Base-by-base conservation (phyloP, 495 filamentous ascomycete species). In the Neurospora tetraspora region DNA sequence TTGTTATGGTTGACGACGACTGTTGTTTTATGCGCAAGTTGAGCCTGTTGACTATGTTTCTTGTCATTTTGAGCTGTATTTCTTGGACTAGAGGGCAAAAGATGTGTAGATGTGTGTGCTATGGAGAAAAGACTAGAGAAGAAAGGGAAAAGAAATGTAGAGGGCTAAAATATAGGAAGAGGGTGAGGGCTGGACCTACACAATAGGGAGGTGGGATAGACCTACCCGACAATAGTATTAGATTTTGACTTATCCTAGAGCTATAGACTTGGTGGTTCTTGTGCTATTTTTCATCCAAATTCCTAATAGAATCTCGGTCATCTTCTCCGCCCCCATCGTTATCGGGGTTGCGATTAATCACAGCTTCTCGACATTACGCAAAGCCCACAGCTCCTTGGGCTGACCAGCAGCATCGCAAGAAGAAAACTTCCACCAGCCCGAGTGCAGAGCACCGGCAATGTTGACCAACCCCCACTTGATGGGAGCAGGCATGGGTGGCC, bases 381-480 rank as follows among this genome's bases (percentile, higher is more conserved):
- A 5, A 65, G 53, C 53, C 53, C 53, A 65, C 73, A 85, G 65
- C 78, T 83, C 79, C 72, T 80, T 78, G 40, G 83, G 83, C 77
- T 79, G 68, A 20, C 83, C 83, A 14, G 75, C 78, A 34, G 81
- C 74, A 38, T 80, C 76, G 42, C 86, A 88, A 16, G 84, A 86
- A 18, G 82, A 81, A 79, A 88, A 88, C 81, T 81, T 84, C 86
- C 86, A 88, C 84, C 84, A 84, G 2, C 83, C 77, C 9, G 77
- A 77, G 73, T 86, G 81, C 72, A 76, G 82, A 34, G 53, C 78
- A 4, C 83, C 84, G 3, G 77, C 83, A 14, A 87, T 72, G 72
- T 86, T 88, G 69, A 84, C 78, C 20, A 86, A 70, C 0, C 81
- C 82, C 84, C 84, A 86, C 36, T 78, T 80, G 68, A 86, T 78